Evolutionary conservation across 1,284 basidiomycete genomes (phyloP), one percentile per base, ranked within the genome.

Genomic region (Fomitopsis pinicola): DNA sequence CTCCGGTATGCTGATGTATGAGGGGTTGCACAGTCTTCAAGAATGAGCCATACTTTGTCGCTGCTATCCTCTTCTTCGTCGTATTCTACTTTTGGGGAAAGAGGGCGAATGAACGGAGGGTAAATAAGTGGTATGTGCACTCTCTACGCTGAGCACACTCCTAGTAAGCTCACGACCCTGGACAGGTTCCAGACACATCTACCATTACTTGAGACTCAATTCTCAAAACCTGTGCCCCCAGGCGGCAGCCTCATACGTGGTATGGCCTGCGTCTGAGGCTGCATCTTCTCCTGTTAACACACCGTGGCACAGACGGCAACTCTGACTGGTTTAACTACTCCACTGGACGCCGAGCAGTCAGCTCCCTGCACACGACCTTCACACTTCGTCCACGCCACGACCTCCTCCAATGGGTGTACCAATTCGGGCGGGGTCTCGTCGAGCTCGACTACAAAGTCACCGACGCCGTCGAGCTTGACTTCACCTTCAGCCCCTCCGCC

Each of bases 321-420:
- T 82, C 86, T 6, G 88, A 92, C 76, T 91, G 87, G 72, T 92
- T 94, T 76, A 81, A 82, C 67, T 97, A 90, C 76, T 93, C 92
- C 36, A 94, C 93, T 1, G 94, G 94, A 62, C 82, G 94, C 62
- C 87, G 90, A 62, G 87, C 85, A 65, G 74, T 94, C 59, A 77
- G 85, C 44, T 89, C 86, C 40, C 80, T 95, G 61, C 94, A 96
- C 79, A 87, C 89, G 42, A 82, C 91, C 64, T 82, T 95, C 74
- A 80, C 84, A 55, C 82, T 95, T 61, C 78, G 84, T 54, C 94
- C 94, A 59, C 86, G 91, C 69, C 94, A 96, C 76, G 94, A 96
- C 76, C 73, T 90, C 44, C 74, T 91, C 65, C 85, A 92, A 66
- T 76, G 83, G 63, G 58, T 84, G 35, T 87, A 83, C 75, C 86